phyloP scores from a whole-genome alignment of 768 basidiomycete genomes.

The Lactifluus hygrophoroides region DNA sequence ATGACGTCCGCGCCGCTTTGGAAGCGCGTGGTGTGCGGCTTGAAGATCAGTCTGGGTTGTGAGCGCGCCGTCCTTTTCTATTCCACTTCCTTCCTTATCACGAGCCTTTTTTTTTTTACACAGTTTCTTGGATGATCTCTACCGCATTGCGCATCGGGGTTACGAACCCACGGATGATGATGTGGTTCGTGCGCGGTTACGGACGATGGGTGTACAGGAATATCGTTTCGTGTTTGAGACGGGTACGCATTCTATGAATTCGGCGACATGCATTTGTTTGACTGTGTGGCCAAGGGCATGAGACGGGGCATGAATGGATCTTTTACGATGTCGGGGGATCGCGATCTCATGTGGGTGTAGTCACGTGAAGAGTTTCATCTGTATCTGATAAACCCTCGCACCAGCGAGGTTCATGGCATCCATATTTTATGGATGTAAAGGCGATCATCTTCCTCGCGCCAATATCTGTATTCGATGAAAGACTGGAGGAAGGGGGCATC shows the following conservation, averaged over 20 bases:
- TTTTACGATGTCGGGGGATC: conserved; percentile 74
- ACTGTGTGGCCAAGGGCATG: background rate
- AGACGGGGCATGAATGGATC: conserved; percentile 53
- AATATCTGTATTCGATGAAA: conserved; percentile 79
- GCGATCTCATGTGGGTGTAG: conserved; percentile 41
- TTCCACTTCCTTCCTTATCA: no score
- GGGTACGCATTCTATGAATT: conserved; percentile 32
- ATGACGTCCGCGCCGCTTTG: conserved; percentile 53
- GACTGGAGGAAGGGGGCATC: conserved; percentile 52
- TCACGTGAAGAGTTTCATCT: background rate
- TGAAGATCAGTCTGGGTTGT: conserved; percentile 72
- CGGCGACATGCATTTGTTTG: background rate
- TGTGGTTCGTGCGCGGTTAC: conserved; percentile 67
- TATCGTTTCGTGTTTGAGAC: conserved; percentile 58
- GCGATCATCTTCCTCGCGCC: conserved; percentile 79
- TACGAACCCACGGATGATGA: conserved; percentile 63
- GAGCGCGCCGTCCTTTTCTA: conserved; percentile 27
- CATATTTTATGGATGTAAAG: conserved; percentile 76
- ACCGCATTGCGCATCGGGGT: conserved; percentile 5
- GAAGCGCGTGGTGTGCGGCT: conserved; percentile 38
- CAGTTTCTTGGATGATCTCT: conserved; percentile 12
- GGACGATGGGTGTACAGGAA: conserved; percentile 74
- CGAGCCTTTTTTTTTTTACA: background rate
- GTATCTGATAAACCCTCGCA: background rate
- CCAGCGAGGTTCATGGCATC: conserved; percentile 45